Conservation (phyloP, 2,329 filamentous ascomycete species). For the Paracoccidioides lutzii region DNA sequence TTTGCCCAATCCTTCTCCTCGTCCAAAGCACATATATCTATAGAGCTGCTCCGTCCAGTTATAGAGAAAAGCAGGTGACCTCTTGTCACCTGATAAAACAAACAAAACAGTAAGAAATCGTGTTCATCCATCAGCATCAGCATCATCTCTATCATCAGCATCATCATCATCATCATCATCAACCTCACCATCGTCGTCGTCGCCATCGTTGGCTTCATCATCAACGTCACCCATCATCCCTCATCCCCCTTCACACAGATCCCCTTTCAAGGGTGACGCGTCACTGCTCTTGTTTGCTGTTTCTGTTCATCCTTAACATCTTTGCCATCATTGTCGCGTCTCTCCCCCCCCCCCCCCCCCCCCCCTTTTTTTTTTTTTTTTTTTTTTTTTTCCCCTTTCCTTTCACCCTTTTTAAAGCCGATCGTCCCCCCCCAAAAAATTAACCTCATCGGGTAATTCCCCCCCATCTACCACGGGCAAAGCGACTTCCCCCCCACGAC, state of each 20-base stretch:
- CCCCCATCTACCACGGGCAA: too few species aligned
- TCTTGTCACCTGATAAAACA: constrained; percentile 35
- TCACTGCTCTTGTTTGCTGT: not conserved
- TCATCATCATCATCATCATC: not conserved
- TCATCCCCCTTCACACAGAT: too few species aligned
- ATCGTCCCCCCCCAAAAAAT: too few species aligned
- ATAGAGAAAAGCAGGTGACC: constrained; percentile 26
- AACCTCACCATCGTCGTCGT: not conserved
- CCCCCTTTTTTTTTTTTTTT: too few species aligned
- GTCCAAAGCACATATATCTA: not conserved
- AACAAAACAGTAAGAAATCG: constrained; percentile 1
- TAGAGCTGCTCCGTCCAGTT: constrained; percentile 27
- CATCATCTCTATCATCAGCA: not conserved
- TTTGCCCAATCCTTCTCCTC: not conserved
- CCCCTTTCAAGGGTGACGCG: too few species aligned
- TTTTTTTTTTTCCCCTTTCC: too few species aligned
- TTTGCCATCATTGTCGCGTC: not conserved
- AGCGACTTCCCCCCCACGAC: too few species aligned
- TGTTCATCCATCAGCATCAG: not conserved
- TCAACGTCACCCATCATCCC: too few species aligned
- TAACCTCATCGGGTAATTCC: too few species aligned
- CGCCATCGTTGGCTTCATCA: too few species aligned
- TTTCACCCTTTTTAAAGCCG: too few species aligned
- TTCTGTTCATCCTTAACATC: not conserved
- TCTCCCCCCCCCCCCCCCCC: not conserved